Evolutionary conservation across 2,329 filamentous ascomycete genomes (phyloP).

Genomic region (Claviceps quebecensis): DNA sequence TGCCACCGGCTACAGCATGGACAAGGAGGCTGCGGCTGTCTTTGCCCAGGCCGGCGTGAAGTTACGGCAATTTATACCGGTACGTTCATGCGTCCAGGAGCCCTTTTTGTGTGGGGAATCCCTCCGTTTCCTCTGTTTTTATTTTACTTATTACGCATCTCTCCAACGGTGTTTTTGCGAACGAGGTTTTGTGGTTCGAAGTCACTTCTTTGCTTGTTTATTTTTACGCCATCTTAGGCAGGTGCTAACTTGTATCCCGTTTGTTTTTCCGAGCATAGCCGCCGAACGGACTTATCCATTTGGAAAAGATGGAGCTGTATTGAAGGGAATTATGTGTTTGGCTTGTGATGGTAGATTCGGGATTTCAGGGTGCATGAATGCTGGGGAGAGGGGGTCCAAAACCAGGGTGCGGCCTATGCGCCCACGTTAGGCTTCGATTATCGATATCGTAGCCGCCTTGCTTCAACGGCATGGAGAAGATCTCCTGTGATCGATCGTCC

Average conservation of each 20-base stretch:
- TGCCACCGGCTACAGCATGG: conserved; percentile 88
- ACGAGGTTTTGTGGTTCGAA: not conserved
- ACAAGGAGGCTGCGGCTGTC: conserved; percentile 66
- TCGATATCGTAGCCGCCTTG: not conserved
- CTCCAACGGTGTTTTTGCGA: not conserved
- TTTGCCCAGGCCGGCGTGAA: conserved; percentile 72
- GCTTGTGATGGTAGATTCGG: not conserved
- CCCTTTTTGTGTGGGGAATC: not conserved
- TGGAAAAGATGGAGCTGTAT: conserved; percentile 37
- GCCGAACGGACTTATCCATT: conserved; percentile 48
- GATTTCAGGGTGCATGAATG: not conserved
- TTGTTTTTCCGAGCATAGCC: conserved; percentile 30
- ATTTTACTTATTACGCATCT: not conserved
- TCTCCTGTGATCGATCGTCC: not conserved
- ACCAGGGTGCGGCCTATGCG: not conserved
- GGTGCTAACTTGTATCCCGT: not conserved
- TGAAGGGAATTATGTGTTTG: not conserved
- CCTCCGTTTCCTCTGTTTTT: not conserved
- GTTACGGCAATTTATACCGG: conserved; percentile 76
- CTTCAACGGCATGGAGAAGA: not conserved
- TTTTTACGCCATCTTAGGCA: not conserved
- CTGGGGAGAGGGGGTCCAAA: not conserved
- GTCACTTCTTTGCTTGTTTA: not conserved
- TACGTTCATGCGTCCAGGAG: conserved; percentile 29
- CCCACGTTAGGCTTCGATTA: not conserved